Base-by-base conservation (phyloP, 225 moss, liverwort and hornwort genomes). In the Marchantia paleacea region DNA sequence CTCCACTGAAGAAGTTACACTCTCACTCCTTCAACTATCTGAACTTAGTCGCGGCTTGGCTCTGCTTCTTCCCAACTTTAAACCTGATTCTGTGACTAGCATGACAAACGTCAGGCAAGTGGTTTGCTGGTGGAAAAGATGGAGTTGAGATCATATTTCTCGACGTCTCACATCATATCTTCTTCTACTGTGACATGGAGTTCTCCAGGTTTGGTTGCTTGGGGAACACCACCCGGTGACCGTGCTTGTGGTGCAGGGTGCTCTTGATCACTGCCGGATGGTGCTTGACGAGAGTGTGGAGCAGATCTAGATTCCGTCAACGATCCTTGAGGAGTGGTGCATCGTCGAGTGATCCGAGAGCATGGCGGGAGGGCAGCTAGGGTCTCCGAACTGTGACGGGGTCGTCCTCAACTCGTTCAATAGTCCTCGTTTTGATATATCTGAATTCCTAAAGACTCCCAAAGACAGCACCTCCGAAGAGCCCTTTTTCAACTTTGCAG, bases 391-490 rank as follows among this genome's bases (percentile, higher is more conserved):
- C 52, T 97, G 94, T 85, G 97, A 94, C 75, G 93, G 91, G 85
- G 91, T 89, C 78, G 90, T 89, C 77, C 89, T 93, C 62, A 95
- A 90, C 85, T 89, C 92, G 78, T 92, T 93, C 28, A 99, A 90
- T 73, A 99, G 97, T 66, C 97, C 95, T 78, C 95, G 95, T 69
- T 99, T 99, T 48, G 97, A 95, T 79, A 91, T 99, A 75, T 95
- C 90, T 51, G 97, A 99, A 52, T 95, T 95, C 86, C 54, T 99
- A 80, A 99, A 95, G 87, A 91, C 95, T 12, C 92, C 95, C 30
- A 94, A 94, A 78, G 95, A 95, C 19, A 81, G 83, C 83, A 92
- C 86, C 81, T 77, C 82, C 24, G 97, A 97, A 55, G 93, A 94
- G 55, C 94, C 93, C 3, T 94, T 92, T 80, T 95, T 95, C 81